Evolutionary conservation across 306 rosid genomes (phyloP).

Genomic region (Prunus persica): DNA sequence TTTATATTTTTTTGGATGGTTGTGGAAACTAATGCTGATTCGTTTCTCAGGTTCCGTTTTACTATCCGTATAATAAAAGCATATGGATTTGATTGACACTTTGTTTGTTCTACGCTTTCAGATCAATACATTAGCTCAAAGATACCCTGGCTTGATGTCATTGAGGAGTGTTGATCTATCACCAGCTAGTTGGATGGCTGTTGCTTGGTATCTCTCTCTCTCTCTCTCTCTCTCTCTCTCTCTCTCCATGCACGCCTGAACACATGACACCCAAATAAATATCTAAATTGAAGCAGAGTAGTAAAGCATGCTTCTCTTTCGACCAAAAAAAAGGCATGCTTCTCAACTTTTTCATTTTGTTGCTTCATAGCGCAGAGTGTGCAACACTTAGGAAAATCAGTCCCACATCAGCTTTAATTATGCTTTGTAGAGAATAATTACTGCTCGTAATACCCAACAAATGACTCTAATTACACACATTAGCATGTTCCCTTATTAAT

Average conservation of each 20-base stretch:
- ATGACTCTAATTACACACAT: background rate
- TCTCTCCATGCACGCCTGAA: background rate
- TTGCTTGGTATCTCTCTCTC: slow-evolving; percentile 66
- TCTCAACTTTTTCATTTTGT: background rate
- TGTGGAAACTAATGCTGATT: background rate
- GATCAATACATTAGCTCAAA: slow-evolving; percentile 69
- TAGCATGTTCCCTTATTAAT: background rate
- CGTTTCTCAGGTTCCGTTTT: background rate
- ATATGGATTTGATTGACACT: slow-evolving; percentile 21
- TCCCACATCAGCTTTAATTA: background rate
- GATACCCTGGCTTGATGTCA: slow-evolving; percentile 86
- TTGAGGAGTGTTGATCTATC: slow-evolving; percentile 94
- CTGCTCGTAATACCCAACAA: background rate
- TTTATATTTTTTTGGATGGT: slow-evolving; percentile 19
- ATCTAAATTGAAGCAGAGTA: background rate
- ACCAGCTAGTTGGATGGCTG: slow-evolving; percentile 99
- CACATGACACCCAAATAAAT: background rate
- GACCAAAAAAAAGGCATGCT: background rate
- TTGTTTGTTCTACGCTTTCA: slow-evolving; percentile 33
- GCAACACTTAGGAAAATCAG: background rate
- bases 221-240: background rate
- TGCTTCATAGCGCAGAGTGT: background rate
- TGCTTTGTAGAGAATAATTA: background rate
- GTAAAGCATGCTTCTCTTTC: background rate
- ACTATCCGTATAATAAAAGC: background rate